Percentiles rank a stretch among this genome's conserved stretches.
phyloP scores from a whole-genome alignment of 2,329 filamentous ascomycete species.

The Fusarium sp. region DNA sequence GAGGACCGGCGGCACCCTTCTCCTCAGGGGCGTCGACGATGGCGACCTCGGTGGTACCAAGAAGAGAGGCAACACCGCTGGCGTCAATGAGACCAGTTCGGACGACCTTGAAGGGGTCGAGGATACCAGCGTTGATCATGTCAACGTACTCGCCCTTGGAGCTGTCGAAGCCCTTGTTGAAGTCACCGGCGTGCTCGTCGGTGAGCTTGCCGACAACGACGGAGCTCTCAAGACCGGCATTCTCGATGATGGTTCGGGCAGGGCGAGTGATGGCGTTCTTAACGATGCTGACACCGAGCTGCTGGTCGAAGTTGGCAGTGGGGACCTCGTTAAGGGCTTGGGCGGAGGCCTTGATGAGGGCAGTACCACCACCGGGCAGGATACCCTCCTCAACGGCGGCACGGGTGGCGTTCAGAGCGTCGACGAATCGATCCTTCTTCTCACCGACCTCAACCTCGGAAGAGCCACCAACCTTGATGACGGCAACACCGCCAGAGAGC shows the following conservation, averaged over 20 bases:
- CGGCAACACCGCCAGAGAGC: constrained; percentile 97
- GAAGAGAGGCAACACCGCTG: constrained; percentile 93
- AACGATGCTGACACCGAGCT: constrained; percentile 96
- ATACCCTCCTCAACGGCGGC: constrained; percentile 99
- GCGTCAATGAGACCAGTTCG: constrained; percentile 95
- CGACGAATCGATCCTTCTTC: constrained; percentile 99
- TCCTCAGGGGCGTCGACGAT: constrained; percentile 97
- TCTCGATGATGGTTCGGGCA: constrained; percentile 95
- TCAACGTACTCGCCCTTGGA: constrained; percentile 98
- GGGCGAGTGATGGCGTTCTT: constrained; percentile 98
- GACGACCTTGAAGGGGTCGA: constrained; percentile 99
- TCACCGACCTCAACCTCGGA: constrained; percentile 99
- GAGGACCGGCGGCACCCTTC: constrained; percentile 73
- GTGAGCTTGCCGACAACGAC: constrained; percentile 98
- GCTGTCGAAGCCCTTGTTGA: constrained; percentile 99
- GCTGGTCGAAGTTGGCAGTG: constrained; percentile 96
- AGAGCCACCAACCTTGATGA: constrained; percentile 98
- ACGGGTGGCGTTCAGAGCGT: constrained; percentile 96
- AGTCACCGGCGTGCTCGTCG: constrained; percentile 89
- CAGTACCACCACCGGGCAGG: constrained; percentile 97
- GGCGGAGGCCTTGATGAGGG: constrained; percentile 94
- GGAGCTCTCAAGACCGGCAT: constrained; percentile 93
- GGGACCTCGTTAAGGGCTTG: constrained; percentile 88
- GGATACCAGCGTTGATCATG: constrained; percentile 97
- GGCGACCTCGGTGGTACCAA: constrained; percentile 97